Base-by-base conservation (phyloP, 2,329 filamentous ascomycete genomes). In the Botrytis galanthina region DNA sequence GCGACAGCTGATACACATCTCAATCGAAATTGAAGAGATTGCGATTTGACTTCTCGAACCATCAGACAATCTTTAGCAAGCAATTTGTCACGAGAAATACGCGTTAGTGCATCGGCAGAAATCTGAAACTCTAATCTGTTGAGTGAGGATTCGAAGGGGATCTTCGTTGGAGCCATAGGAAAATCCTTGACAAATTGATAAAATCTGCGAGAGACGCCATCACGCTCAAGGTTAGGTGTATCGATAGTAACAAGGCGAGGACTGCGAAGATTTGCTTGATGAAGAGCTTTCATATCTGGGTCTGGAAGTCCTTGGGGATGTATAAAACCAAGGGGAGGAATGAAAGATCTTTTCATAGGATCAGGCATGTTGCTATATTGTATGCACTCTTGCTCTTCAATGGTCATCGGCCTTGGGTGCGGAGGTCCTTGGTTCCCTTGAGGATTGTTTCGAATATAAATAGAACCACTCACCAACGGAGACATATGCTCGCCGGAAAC, bases 1-100 rank as follows among this genome's bases (percentile, higher is more conserved):
- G 71, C 68, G 20, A 77, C 79, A n/a, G 78, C 72, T 67, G 80
- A 77, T 77, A 91, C 88, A 79, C 92, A 92, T 16, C 93, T 90
- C 35, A 97, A 78, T 26, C 94, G 91, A 79, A 91, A 91, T 51
- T 89, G 86, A 8, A 87, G 81, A 68, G 87, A 89, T 7, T 88
- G 87, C 74, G 89, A 83, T 29, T 77, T 80, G 42, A 79, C 81
- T 74, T 80, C 81, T 1, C 84, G 82, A 68, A 81, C 79, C 67
- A 75, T 75, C 42, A 83, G 75, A 51, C 74, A 76, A 54, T 76
- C 72, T 35, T 74, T 74, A 16, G 68, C 75, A 48, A 74, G 29
- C 3, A 74, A 12, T 62, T 70, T 74, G 67, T 81, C 78, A 35
- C 74, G 74, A 26, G 80, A 75, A n/a, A 81, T 74, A 35, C 74